A percentile compares a stretch with the other conserved stretches of the same genome.
phyloP scores from a whole-genome alignment of 768 basidiomycete genomes.

The Rhizopogon vesiculosus region DNA sequence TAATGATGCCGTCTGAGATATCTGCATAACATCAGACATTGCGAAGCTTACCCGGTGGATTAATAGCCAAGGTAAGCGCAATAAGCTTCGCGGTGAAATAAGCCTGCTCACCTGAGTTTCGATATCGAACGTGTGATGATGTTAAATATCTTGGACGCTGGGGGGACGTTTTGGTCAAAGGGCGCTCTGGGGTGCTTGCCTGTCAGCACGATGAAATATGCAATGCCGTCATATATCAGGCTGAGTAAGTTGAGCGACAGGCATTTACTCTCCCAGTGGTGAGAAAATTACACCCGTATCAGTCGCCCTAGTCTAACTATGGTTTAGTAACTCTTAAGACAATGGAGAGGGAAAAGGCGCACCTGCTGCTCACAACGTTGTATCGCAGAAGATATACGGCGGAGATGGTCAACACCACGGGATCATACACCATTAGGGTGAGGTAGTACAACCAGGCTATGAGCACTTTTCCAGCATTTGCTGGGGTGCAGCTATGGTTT shows the following conservation, averaged over 20 bases:
- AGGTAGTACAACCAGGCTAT: slow-evolving; percentile 56
- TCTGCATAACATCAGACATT: neutral
- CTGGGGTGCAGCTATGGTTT: slow-evolving; percentile 42
- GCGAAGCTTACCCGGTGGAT: slow-evolving; percentile 44
- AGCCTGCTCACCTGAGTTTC: slow-evolving; percentile 36
- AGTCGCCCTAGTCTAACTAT: slow-evolving; percentile 18
- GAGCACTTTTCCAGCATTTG: slow-evolving; percentile 26
- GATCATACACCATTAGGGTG: slow-evolving; percentile 53
- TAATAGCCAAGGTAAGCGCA: slow-evolving; percentile 15
- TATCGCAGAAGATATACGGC: slow-evolving; percentile 48
- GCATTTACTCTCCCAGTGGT: slow-evolving; percentile 4
- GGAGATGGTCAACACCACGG: slow-evolving; percentile 45
- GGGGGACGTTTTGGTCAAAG: neutral
- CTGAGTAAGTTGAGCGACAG: slow-evolving; percentile 23
- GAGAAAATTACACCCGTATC: slow-evolving; percentile 20
- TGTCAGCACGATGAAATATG: slow-evolving; percentile 55
- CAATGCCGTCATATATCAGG: slow-evolving; percentile 65
- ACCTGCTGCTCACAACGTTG: slow-evolving; percentile 26
- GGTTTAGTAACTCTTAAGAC: slow-evolving; percentile 1
- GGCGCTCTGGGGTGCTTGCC: slow-evolving; percentile 23
- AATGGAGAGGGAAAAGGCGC: neutral
- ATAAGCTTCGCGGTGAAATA: neutral
- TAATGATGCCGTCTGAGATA: slow-evolving; percentile 7
- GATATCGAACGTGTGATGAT: slow-evolving; percentile 34
- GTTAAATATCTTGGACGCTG: slow-evolving; percentile 50